phyloP scores from a whole-genome alignment of 2,329 filamentous ascomycete species.

The Penicillium sp. region DNA sequence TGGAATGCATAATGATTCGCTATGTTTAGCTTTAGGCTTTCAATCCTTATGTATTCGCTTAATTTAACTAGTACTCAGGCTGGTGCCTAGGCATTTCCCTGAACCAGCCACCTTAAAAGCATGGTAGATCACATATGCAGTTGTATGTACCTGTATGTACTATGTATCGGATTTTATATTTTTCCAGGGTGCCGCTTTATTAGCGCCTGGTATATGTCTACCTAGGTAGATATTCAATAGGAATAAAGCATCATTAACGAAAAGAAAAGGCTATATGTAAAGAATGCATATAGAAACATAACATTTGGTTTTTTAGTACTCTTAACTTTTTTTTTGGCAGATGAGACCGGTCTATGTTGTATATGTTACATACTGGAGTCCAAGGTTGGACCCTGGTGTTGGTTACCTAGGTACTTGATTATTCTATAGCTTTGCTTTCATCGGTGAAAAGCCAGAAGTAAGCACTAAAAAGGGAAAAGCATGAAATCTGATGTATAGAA shows the following conservation, averaged over 20 bases:
- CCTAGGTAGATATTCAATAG: no score
- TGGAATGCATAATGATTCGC: neutral
- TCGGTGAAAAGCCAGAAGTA: no score
- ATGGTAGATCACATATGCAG: neutral
- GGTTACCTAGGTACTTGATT: neutral
- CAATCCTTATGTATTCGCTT: neutral
- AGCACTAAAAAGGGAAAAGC: neutral
- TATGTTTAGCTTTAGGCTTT: constrained; percentile 3
- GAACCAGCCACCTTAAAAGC: constrained; percentile 14
- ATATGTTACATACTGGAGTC: no score
- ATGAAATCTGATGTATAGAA: neutral
- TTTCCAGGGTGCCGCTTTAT: neutral
- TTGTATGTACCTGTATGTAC: neutral
- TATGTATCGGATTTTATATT: neutral
- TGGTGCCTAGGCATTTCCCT: constrained; percentile 19
- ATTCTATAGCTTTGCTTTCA: no score
- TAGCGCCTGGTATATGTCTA: no score
- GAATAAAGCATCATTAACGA: neutral
- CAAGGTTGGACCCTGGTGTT: neutral
- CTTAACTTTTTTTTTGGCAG: neutral
- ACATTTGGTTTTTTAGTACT: no score
- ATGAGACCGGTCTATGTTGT: neutral
- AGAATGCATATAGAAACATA: no score
- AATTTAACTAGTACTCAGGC: neutral
- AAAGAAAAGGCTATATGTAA: no score